Evolutionary conservation across 305 asterid genomes (phyloP), one percentile per base, ranked within the genome.

Genomic region (Withania somnifera): DNA sequence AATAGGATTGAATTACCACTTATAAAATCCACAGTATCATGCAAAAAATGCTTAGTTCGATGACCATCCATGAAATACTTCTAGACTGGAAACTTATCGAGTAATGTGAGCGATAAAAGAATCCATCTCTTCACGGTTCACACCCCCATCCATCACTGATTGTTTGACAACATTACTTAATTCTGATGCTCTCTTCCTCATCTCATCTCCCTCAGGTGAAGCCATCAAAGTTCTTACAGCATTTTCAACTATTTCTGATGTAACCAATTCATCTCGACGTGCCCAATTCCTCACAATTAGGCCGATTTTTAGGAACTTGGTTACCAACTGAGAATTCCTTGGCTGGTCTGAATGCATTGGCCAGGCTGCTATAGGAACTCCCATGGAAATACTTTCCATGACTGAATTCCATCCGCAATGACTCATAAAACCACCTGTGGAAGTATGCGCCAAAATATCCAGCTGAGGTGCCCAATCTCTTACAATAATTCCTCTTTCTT

Each of bases 361-460:
- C 98, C 97, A 92, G 8, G 97, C 84, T 4, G 89, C 95, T 2
- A 94, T 83, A 0, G 97, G 93, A 1, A 91, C 94, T 0, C 98
- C 98, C 91, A 86, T 89, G 0, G 92, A 89, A 4, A 94, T 84
- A 32, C 97, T 93, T 84, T 90, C 98, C 86, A 93, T 88, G 90
- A 92, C 88, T 0, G 97, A 94, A 77, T 94, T 92, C 98, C 98
- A 94, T 0, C 98, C 97, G 17, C 97, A 94, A 26, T 91, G 94
- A 61, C 95, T 91, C 92, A 94, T 81, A 24, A 94, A 94, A 8
- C 95, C 97, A 1, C 97, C 98, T 0, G 89, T 87, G 4, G 93
- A 80, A 0, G 22, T 3, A n/a, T 94, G 97, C 0, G 85, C 91
- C 61, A 90, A 24, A n/a, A 93, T 94, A 60, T 90, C 92, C 85